Base-by-base conservation (phyloP, 805 yeast genomes). In the Naumovozyma castellii region DNA sequence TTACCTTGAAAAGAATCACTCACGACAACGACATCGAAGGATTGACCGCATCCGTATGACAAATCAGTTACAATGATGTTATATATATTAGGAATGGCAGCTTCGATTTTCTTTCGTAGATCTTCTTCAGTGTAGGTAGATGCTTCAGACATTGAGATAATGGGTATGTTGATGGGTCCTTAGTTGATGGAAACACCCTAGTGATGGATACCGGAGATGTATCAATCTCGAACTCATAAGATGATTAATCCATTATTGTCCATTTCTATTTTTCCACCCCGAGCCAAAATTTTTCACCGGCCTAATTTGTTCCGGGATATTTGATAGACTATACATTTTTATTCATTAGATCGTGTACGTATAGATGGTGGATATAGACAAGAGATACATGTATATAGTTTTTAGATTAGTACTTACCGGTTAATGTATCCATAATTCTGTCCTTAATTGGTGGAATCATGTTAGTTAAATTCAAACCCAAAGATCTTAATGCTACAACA, bases 1-100 rank as follows among this genome's bases (percentile, higher is more conserved):
- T 86, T 85, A 18, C 92, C 92, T 43, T 69, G 61, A 60, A 94
- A 92, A 17, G 68, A 55, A 34, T 76, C 71, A 4, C 79, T 62
- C 8, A 92, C 95, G 19, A 94, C 88, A 5, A 84, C 73, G 27
- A 87, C 95, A 30, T 94, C 95, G 62, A 88, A 90, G 2, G 97
- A 95, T 61, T 90, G 96, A 4, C 99, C 99, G 64, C 99, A 92
- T 1, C 99, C 99, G 13, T 94, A 94, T 34, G 79, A 68, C 48
- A 69, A 65, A 42, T 65, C 69, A 5, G 61, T 56, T 14, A 62
- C 62, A n/a, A 61, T 53, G 14, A 53, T 53, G 28, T 63, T 60
- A 32, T 57, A 51, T 15, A 57, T 47, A 22, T 54, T 50, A 15
- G 59, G 53, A 6, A 61, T 45, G n/a, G 42, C 34, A 3, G 43